Conservation (phyloP, 768 basidiomycete species). For the Podaxis mareebaensis region DNA sequence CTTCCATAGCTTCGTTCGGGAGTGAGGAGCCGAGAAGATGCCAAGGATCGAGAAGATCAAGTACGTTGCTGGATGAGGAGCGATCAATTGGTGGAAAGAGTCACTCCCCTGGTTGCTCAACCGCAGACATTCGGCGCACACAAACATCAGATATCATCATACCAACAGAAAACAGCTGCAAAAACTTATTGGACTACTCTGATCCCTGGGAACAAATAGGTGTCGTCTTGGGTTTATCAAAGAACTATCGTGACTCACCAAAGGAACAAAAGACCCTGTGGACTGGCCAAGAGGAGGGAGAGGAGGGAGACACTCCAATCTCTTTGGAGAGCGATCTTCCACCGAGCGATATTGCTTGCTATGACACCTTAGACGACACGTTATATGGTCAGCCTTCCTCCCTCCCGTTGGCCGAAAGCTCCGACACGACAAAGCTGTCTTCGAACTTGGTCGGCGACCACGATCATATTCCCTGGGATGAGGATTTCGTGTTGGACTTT, state of each 20-base stretch:
- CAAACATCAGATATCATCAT: not conserved
- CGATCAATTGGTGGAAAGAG: not conserved
- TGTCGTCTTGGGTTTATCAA: not conserved
- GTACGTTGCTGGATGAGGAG: not conserved
- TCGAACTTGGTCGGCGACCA: not conserved
- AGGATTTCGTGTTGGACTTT: not conserved
- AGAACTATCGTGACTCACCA: not conserved
- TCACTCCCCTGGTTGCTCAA: not conserved
- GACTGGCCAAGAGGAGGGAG: not conserved
- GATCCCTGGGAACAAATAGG: constrained; percentile 14
- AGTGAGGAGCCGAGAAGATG: not conserved
- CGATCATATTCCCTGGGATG: not conserved
- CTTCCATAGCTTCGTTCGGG: not conserved
- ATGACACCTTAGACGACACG: not conserved
- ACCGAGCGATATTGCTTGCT: constrained; percentile 9
- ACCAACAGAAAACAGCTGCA: not conserved
- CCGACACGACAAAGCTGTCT: not conserved
- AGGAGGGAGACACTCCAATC: not conserved
- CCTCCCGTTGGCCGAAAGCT: constrained; percentile 12
- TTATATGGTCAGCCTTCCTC: constrained; percentile 1
- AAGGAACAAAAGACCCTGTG: not conserved
- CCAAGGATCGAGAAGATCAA: no score
- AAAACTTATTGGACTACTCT: constrained; percentile 11
- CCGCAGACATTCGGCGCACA: no score
- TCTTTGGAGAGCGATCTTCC: constrained; percentile 8